Base-by-base conservation (phyloP, 352 stramenopile species). In the Phytophthora melonis region DNA sequence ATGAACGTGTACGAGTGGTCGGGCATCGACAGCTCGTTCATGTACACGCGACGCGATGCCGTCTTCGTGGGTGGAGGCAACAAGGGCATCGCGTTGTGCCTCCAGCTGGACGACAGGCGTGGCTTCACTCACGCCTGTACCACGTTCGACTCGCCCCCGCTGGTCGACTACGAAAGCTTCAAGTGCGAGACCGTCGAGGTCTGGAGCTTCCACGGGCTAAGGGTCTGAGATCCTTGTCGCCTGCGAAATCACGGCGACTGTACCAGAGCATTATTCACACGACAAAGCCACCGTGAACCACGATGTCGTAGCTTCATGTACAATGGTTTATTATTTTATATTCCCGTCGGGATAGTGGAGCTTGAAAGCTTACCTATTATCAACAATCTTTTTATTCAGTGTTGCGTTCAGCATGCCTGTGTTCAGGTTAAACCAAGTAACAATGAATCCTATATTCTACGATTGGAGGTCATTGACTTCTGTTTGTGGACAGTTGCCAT, bases 121-220 rank as follows among this genome's bases (percentile, higher is more conserved):
- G 88, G 88, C 0, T 94, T 94, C 56, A 85, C 86, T 13, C 76
- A 88, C 39, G 63, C 73, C 7, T 93, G 88, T 60, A 78, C 80
- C 1, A 94, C 86, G 7, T 94, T 93, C 41, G 79, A 91, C 53
- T 91, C 75, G 10, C 88, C 86, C 25, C 69, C 80, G 11, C 73
- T 94, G 5, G 77, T 80, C 3, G 65, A 85, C 1, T 75, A 78
- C 7, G 77, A 84, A 47, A 72, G 69, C 56, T 94, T 94, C 57
- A 77, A 85, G 30, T 90, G 84, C 63, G 82, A 92, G 47, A 81
- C 77, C 32, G 66, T 90, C 36, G 88, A 94, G 55, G 83, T 93
- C 3, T 94, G 88, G 88, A 80, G 80, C 63, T 94, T 94, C 63
- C 83, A 87, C 7, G 88, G 88, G 1, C 69, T 94, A 1, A 88